Evolutionary conservation across 768 basidiomycete genomes (phyloP), one percentile per base, ranked within the genome.

Genomic region (Lactarius indigo): DNA sequence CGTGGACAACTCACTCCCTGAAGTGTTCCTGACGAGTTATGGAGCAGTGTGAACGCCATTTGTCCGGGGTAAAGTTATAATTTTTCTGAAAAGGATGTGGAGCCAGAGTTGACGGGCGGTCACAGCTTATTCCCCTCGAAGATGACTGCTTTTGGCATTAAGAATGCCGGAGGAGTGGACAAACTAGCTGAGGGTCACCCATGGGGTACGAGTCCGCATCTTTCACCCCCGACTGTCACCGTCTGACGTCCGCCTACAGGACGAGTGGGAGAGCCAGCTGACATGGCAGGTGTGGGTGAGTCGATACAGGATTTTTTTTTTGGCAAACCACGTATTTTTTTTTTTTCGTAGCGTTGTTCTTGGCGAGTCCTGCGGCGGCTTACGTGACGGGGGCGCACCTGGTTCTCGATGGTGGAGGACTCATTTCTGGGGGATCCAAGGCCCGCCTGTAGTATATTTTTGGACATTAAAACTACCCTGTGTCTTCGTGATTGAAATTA

Each of bases 131-230:
- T 91, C 78, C 90, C 90, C 0, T 89, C 88, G 56, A 92, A 89
- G 78, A 93, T 94, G 91, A 93, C 92, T 1, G 85, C 89, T 0
- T 91, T 79, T 59, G 88, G 86, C 3, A 77, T 91, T 69, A 83
- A 85, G 70, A 80, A 73, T 2, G 76, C 76, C 3, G 87, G 88
- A 8, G 83, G 84, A 65, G 82, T 56, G 9, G 55, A 83, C 28
- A 76, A 72, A 9, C 82, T 90, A 65, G 80, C 79, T 44, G 73
- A 79, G 1, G 73, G 71, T 20, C 89, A 92, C 66, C 91, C 90
- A 28, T 86, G 86, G 72, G 89, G 90, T 87, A 70, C 15, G 76
- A 68, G 52, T 60, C 13, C 9, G 59, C 60, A 56, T 56, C 23
- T 35, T 52, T 60, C 13, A 23, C 30, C 44, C 44, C n/a, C 15